Percentiles rank a stretch among this genome's conserved stretches.
These are phyloP conservation scores for Alloteropsis semialata DNA, from an alignment of 176 grass and related monocot species.

Conservation along the genomic window DNA sequence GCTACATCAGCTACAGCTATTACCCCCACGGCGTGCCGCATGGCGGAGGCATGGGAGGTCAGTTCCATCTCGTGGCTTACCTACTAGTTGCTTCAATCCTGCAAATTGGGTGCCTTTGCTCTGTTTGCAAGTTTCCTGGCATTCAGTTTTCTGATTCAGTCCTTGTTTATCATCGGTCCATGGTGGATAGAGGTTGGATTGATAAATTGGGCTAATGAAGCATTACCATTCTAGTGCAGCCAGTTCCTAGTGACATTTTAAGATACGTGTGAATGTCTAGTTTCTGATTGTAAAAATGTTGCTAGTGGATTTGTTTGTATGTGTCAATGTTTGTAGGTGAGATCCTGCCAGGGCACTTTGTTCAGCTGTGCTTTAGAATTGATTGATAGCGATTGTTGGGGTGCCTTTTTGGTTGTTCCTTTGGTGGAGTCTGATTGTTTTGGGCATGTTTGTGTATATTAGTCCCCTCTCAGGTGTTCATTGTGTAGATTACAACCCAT, in stretches of 20 bases:
- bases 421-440: constrained; percentile 15
- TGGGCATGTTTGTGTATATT: constrained; percentile 24
- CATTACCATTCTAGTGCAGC: background rate
- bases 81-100: background rate
- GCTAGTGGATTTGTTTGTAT: constrained; percentile 39
- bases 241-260: background rate
- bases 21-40: constrained; percentile 68
- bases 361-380: constrained; percentile 30
- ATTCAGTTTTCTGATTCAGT: background rate
- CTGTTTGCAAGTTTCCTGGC: background rate
- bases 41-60: constrained; percentile 44
- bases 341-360: constrained; percentile 39
- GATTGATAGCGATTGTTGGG: constrained; percentile 39
- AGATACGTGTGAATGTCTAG: background rate
- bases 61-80: background rate
- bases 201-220: background rate
- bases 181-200: background rate
- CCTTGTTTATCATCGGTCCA: background rate
- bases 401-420: constrained; percentile 19
- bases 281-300: constrained; percentile 12
- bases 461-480: constrained; percentile 24
- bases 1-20: constrained; percentile 98
- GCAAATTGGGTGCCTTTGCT: background rate
- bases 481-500: constrained; percentile 1
- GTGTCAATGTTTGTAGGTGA: constrained; percentile 20